Conservation (phyloP, 73 alveolate genomes). For the Tetrahymena borealis region DNA sequence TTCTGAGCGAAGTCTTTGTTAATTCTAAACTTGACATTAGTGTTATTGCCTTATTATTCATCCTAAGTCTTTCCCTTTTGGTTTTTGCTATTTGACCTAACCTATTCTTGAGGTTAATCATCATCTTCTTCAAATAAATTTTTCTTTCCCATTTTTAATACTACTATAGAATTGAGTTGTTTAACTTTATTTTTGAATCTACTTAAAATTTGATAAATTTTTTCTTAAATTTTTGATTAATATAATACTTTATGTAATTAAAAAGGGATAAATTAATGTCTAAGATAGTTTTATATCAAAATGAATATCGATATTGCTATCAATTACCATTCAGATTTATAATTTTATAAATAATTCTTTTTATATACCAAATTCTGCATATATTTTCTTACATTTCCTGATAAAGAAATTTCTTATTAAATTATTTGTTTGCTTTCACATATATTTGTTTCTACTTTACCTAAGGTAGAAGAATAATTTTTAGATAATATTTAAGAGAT, state of each 20-base stretch:
- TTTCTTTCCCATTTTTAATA: not conserved
- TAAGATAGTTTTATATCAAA: not conserved
- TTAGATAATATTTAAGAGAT: too few species aligned
- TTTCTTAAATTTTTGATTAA: not conserved
- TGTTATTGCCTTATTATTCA: not conserved
- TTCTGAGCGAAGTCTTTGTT: conserved; percentile 22
- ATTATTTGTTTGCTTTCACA: too few species aligned
- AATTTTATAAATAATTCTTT: not conserved
- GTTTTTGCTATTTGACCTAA: not conserved
- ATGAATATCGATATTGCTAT: not conserved
- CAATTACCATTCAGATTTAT: not conserved
- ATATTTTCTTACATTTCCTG: too few species aligned
- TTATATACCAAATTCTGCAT: too few species aligned
- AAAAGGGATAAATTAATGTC: not conserved
- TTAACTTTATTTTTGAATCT: not conserved
- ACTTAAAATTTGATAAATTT: too few species aligned
- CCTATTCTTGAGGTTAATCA: not conserved
- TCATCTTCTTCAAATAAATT: not conserved
- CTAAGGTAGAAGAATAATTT: too few species aligned
- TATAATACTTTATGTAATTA: not conserved
- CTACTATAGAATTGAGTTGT: not conserved
- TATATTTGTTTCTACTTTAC: too few species aligned
- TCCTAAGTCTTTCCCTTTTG: not conserved
- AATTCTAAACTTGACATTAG: conserved; percentile 9
- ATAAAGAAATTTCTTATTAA: too few species aligned